phyloP scores from a whole-genome alignment of 1,284 basidiomycete genomes.

The Farysia itapuensis region DNA sequence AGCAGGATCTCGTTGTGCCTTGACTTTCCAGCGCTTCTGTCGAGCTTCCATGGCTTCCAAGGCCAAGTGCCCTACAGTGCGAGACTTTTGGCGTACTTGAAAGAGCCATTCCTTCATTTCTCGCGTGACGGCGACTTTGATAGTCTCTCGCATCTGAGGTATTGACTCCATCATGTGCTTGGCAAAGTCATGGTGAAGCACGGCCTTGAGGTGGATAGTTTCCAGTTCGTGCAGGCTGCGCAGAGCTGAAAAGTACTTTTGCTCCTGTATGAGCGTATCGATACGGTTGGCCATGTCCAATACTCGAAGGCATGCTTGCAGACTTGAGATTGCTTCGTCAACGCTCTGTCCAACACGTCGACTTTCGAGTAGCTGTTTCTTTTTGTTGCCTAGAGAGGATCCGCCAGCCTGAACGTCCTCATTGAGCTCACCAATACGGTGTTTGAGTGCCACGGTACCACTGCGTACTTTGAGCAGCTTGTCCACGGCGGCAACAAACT shows the following conservation, averaged over 20 bases:
- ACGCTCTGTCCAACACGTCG: conserved; percentile 89
- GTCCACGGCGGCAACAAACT: conserved; percentile 93
- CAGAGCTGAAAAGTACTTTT: conserved; percentile 91
- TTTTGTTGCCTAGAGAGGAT: conserved; percentile 44
- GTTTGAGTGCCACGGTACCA: conserved; percentile 65
- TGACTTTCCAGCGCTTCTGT: conserved; percentile 76
- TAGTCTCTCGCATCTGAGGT: conserved; percentile 81
- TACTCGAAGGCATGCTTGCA: conserved; percentile 87
- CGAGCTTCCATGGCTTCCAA: conserved; percentile 86
- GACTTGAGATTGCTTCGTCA: conserved; percentile 90
- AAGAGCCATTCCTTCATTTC: conserved; percentile 97
- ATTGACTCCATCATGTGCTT: conserved; percentile 86
- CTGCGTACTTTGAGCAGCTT: conserved; percentile 91
- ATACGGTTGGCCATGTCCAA: conserved; percentile 93
- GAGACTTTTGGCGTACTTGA: conserved; percentile 86
- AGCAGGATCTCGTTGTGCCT: conserved; percentile 50
- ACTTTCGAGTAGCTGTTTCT: conserved; percentile 68
- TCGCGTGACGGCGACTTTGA: conserved; percentile 89
- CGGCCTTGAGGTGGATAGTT: conserved; percentile 79
- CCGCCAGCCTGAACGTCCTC: conserved; percentile 63
- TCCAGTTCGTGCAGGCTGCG: conserved; percentile 66
- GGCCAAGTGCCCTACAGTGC: conserved; percentile 82
- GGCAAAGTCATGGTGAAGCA: conserved; percentile 85
- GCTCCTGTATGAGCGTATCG: conserved; percentile 84
- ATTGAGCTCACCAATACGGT: conserved; percentile 66